Evolutionary conservation across 192 early-diverging fungal genomes (phyloP), one percentile per base, ranked within the genome.

Genomic region (Chytriomyces sp.): DNA sequence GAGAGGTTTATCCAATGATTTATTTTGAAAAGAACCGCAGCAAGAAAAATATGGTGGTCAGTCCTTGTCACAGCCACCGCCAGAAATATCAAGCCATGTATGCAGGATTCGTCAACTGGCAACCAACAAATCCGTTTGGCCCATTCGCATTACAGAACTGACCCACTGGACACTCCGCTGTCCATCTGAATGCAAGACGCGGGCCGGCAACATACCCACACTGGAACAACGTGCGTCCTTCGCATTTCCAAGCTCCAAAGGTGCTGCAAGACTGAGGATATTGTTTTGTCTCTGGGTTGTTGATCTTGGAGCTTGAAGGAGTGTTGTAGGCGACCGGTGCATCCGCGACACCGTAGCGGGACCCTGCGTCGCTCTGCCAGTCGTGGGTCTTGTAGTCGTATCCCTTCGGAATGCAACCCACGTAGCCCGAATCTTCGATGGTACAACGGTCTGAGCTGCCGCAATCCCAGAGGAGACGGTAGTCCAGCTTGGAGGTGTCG

Each of bases 111-210:
- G n/a, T 26, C 54, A 56, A 56, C 26, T 56, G 54, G 26, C 54
- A 56, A 10, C 54, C 54, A 6, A 26, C 54, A 10, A 10, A 56
- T 25, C 54, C 54, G 26, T 56, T 56, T 26, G 54, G 14, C 10
- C 54, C 54, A 25, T 56, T 56, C 54, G 54, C 54, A 25, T 56
- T 56, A 25, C 54, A 56, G 25, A 22, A 56, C 54, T 56, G 54
- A 56, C 25, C 25, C 10, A 26, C 6, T 10, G 54, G 54, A 26
- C 54, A 56, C 54, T 26, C 17, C 26, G 54, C 10, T 22, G 28
- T 56, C 54, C 54, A 56, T 56, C 54, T 56, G 17, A 10, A 56
- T 6, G 7, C 54, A 6, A 56, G 25, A 6, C 6, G 17, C 6
- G 17, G 17, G 26, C 26, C 26, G 7, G 14, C 54, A 6, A 56